Evolutionary conservation across 805 yeast species (phyloP), one percentile per base, ranked within the genome.

Genomic region (Ogataea methanolica): DNA sequence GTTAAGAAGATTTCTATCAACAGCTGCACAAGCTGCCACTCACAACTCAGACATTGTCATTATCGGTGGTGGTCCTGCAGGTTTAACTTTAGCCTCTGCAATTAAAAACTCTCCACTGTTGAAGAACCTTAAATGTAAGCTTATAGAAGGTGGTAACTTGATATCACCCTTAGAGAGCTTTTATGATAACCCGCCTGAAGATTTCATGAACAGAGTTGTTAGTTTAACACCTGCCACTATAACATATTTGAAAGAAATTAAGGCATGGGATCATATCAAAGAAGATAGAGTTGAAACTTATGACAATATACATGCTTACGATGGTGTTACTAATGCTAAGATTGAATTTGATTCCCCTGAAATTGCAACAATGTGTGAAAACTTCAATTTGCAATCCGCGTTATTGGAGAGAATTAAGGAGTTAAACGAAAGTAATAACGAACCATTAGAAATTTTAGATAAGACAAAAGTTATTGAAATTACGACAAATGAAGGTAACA

Each of bases 1-100:
- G 50, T 53, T 59, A 33, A 62, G 47, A 46, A 59, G 69, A 40
- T 54, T 55, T 21, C 43, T 64, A 31, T 58, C 68, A 1, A 63
- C 66, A 2, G 61, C 56, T 3, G 48, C 54, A 4, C 47, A 45
- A 33, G 39, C 41, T 4, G 42, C 44, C 1, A 39, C 46, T 12
- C 50, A 43, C 33, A 36, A 60, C 29, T 69, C 76, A 29, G 97
- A 92, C 65, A 79, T 94, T 19, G 83, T 88, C 7, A 86, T 94
- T 45, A 86, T 94, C 35, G 99, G 99, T 35, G 98, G 96, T 7
- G 99, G 99, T 0, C 97, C 98, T 1, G 98, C 98, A 1, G 99
- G 99, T 0, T 69, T 94, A 47, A 84, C 96, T 1, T 69, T 94
- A 35, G 83, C 94, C 5, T 78, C 96, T 0, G 95, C 96, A 0